Evolutionary conservation across 1,139 yeast species (phyloP).

Genomic region (Wickerhamiella pararugosa): DNA sequence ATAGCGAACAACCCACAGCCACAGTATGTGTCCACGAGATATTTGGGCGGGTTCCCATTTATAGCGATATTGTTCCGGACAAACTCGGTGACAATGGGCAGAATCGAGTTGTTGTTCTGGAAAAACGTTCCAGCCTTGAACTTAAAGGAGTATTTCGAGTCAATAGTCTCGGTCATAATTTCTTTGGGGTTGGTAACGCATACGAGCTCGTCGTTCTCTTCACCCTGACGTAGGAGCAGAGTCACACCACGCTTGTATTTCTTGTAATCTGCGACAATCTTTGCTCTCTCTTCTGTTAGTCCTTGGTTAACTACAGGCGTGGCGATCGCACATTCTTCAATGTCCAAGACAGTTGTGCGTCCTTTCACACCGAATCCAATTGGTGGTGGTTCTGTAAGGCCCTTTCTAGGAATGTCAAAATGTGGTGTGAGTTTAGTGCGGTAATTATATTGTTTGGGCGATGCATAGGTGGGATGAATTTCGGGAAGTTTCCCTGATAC

Average conservation of each 20-base stretch:
- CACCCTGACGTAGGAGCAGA: constrained; percentile 57
- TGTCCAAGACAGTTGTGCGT: constrained; percentile 67
- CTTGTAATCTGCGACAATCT: constrained; percentile 35
- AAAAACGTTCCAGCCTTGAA: constrained; percentile 92
- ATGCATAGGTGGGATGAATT: constrained; percentile 52
- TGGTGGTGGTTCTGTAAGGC: constrained; percentile 40
- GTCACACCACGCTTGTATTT: constrained; percentile 75
- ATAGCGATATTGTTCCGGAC: constrained; percentile 56
- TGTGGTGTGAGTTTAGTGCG: constrained; percentile 94
- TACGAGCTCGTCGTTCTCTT: constrained; percentile 24
- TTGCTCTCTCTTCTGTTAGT: constrained; percentile 50
- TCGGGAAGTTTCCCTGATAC: constrained; percentile 29
- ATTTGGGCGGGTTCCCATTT: constrained; percentile 33
- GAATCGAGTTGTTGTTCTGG: constrained; percentile 85
- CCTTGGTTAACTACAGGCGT: constrained; percentile 66
- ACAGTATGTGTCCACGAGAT: constrained; percentile 90
- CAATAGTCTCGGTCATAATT: constrained; percentile 68
- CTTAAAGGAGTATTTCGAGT: constrained; percentile 47
- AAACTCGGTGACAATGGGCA: constrained; percentile 67
- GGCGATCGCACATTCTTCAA: constrained; percentile 87
- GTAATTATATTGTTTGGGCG: constrained; percentile 64
- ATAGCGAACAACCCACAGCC: constrained; percentile 91
- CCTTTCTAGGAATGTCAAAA: constrained; percentile 45
- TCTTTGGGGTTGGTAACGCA: constrained; percentile 48
- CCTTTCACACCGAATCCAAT: constrained; percentile 81